Conservation (phyloP, 2,329 filamentous ascomycete genomes). For the Taxawa tesnikishii region DNA sequence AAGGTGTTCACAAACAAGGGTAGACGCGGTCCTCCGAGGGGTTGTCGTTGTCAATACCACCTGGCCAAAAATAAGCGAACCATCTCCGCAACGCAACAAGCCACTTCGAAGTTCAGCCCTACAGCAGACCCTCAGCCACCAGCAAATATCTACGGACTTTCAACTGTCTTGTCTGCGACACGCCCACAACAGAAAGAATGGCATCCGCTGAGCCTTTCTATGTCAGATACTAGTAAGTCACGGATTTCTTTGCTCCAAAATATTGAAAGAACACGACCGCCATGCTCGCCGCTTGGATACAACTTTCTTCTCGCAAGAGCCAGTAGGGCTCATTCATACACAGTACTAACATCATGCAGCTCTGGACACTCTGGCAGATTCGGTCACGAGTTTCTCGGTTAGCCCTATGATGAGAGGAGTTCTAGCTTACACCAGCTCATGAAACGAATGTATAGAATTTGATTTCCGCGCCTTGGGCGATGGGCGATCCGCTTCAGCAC, state of each 20-base stretch:
- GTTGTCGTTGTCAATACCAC: not conserved
- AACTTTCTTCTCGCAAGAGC: no score
- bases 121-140: not conserved
- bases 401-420: slow-evolving; percentile 1
- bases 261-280: no score
- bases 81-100: slow-evolving; percentile 1
- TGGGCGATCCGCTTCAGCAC: slow-evolving; percentile 80
- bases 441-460: slow-evolving; percentile 86
- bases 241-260: no score
- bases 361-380: slow-evolving; percentile 96
- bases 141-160: no score
- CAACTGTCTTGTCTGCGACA: not conserved
- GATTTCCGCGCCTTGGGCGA: slow-evolving; percentile 90
- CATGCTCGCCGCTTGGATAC: no score
- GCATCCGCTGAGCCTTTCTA: slow-evolving; percentile 78
- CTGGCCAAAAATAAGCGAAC: slow-evolving; percentile 2
- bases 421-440: slow-evolving; percentile 11
- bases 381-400: slow-evolving; percentile 94
- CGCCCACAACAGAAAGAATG: slow-evolving; percentile 32
- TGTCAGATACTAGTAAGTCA: slow-evolving; percentile 87
- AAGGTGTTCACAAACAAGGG: no score
- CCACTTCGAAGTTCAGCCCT: slow-evolving; percentile 1
- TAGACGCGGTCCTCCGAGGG: not conserved
- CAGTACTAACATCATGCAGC: slow-evolving; percentile 37
- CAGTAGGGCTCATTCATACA: no score